A percentile compares a stretch with the other conserved stretches of the same genome.
These are phyloP conservation scores for Diaporthe sp. DNA, from an alignment of 2,329 filamentous ascomycete genomes.

Conservation along the genomic window DNA sequence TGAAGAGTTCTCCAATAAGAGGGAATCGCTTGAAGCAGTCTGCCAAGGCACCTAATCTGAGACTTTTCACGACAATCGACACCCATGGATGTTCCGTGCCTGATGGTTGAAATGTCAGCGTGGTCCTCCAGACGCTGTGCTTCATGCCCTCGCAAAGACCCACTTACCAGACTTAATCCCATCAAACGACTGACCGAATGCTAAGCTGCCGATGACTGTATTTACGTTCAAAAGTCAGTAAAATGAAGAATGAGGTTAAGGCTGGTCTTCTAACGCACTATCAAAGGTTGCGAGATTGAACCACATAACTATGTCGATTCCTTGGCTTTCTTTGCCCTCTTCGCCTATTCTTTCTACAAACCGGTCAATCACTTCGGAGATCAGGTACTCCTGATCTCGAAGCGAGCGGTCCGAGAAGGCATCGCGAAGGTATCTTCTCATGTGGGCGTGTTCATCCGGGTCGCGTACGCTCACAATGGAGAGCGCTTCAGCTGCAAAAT, in stretches of 20 bases:
- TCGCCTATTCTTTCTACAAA: conserved; percentile 21
- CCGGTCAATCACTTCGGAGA: conserved; percentile 19
- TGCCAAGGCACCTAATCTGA: conserved; percentile 41
- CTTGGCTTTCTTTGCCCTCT: conserved; percentile 38
- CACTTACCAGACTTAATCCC: conserved; percentile 46
- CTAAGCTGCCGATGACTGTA: conserved; percentile 53
- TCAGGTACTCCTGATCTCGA: conserved; percentile 22
- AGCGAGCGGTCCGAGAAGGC: conserved; percentile 37
- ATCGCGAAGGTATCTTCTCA: conserved; percentile 44
- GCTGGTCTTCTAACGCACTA: conserved; percentile 33
- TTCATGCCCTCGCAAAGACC: fast-evolving
- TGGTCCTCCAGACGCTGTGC: background rate
- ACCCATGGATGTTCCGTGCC: conserved; percentile 47
- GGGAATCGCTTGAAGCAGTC: conserved; percentile 42
- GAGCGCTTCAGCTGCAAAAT: conserved; percentile 39
- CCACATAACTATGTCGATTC: conserved; percentile 49
- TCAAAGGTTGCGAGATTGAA: conserved; percentile 52
- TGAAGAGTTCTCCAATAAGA: conserved; percentile 22
- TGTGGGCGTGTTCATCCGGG: conserved; percentile 43
- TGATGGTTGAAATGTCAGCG: background rate
- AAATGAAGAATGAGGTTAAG: fast-evolving
- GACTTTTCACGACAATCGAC: conserved; percentile 43
- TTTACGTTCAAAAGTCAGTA: background rate
- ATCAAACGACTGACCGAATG: conserved; percentile 56
- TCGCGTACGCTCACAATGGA: conserved; percentile 47